These are phyloP conservation scores for Tagetes erecta DNA, from an alignment of 129 eudicot species.

Conservation along the genomic window DNA sequence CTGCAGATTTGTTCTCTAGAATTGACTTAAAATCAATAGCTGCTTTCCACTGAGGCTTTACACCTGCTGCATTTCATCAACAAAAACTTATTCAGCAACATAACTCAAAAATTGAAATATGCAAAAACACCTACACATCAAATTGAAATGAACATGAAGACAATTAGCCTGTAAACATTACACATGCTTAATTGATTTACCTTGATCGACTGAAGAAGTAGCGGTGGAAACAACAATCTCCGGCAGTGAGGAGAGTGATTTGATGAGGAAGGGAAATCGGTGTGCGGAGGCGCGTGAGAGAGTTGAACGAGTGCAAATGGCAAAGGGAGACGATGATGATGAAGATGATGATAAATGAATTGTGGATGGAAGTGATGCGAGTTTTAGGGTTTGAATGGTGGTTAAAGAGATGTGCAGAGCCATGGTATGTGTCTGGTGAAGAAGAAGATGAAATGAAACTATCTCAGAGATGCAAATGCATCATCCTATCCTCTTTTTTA, in stretches of 20 bases:
- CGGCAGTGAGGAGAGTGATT: slow-evolving; percentile 39
- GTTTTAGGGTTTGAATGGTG: slow-evolving; percentile 52
- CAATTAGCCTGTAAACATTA: not conserved
- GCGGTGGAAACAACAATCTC: slow-evolving; percentile 30
- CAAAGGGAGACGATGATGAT: slow-evolving; percentile 13
- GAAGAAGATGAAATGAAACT: slow-evolving; percentile 13
- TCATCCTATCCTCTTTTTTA: slow-evolving; percentile 24
- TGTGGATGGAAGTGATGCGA: slow-evolving; percentile 45
- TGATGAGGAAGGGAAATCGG: slow-evolving; percentile 36
- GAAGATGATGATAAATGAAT: slow-evolving; percentile 30
- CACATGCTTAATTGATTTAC: not conserved
- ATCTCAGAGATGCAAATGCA: not conserved
- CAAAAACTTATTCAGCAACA: not conserved
- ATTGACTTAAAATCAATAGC: slow-evolving; percentile 94
- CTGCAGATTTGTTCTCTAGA: slow-evolving; percentile 66
- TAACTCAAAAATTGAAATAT: not conserved
- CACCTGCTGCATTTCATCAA: slow-evolving; percentile 30
- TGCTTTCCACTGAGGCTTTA: slow-evolving; percentile 87
- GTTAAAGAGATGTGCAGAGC: slow-evolving; percentile 14
- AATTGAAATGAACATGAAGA: not conserved
- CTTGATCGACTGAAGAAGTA: slow-evolving; percentile 4
- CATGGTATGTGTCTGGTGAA: slow-evolving; percentile 26
- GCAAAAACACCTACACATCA: not conserved
- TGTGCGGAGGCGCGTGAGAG: slow-evolving; percentile 19
- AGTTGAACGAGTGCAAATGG: slow-evolving; percentile 34